Base-by-base conservation (phyloP, 129 eudicot species). In the Lactuca sativa region DNA sequence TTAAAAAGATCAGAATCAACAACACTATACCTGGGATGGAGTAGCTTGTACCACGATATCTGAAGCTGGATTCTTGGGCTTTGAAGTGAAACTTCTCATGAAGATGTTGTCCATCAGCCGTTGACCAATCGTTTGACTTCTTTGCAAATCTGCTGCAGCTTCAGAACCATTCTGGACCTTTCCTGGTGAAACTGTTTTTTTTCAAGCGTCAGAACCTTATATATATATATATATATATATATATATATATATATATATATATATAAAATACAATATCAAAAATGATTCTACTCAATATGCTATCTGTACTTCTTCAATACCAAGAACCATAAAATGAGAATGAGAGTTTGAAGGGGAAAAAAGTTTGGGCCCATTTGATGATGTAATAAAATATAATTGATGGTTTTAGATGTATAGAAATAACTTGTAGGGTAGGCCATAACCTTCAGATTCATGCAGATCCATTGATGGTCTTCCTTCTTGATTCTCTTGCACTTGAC, bases 91-190 rank as follows among this genome's bases (percentile, higher is more conserved):
- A 88, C 82, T 85, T 85, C 93, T 87, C 55, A 79, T 66, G 49
- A 93, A 82, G 15, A 83, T 71, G 77, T 84, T 92, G 77, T 92
- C 95, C 97, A 92, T 92, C 17, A 93, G 80, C 25, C 90, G 85
- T 70, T 93, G 97, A 52, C 99, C 93, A 47, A 93, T 59, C 62
- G 97, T 93, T 81, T 90, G 95, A 82, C 73, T 90, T 43, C 88
- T 77, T 58, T 93, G 95, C 52, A 87, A 74, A 9, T 74, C 88
- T 62, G 30, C 30, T 25, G 74, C 86, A 69, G 71, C 69, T 74
- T 81, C 86, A 63, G 89, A 69, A 64, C 69, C 70, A 62, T 79
- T 83, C 78, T 82, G 84, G 67, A 60, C 69, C 73, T 82, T 80
- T 59, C 82, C 68, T 11, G 99, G 95, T 47, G 95, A 87, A 34